Conservation (phyloP, 805 yeast species). For the Candida wancherniae region DNA sequence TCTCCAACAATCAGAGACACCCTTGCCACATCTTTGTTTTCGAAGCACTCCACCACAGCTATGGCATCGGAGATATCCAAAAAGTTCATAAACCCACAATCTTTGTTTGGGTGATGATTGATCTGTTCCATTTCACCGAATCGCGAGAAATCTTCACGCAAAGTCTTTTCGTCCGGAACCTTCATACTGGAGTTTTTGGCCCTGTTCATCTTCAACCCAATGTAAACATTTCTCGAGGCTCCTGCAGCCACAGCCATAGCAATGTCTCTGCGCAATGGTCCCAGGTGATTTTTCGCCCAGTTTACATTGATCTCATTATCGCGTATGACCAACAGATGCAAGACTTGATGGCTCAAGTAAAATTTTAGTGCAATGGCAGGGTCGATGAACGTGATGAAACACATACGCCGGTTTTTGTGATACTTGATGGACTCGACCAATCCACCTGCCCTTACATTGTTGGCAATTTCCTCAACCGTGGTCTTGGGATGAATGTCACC, state of each 20-base stretch:
- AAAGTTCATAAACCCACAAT: constrained; percentile 74
- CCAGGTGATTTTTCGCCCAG: constrained; percentile 67
- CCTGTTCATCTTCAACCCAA: constrained; percentile 45
- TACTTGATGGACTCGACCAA: constrained; percentile 54
- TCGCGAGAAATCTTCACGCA: constrained; percentile 54
- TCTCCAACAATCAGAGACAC: constrained; percentile 37
- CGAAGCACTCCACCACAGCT: constrained; percentile 56
- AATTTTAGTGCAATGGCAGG: constrained; percentile 63
- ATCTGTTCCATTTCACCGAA: constrained; percentile 77
- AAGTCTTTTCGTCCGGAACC: constrained; percentile 40
- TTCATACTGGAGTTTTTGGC: constrained; percentile 11
- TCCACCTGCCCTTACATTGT: constrained; percentile 73
- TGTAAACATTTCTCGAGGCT: constrained; percentile 73
- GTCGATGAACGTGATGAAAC: constrained; percentile 68
- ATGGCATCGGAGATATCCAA: constrained; percentile 61
- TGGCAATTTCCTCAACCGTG: constrained; percentile 68
- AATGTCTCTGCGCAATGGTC: constrained; percentile 53
- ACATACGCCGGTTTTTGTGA: constrained; percentile 49
- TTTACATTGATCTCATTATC: constrained; percentile 60
- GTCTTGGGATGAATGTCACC: constrained; percentile 64
- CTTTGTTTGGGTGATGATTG: constrained; percentile 61
- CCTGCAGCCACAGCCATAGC: constrained; percentile 64
- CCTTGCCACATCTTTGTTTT: constrained; percentile 24
- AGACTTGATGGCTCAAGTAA: constrained; percentile 50
- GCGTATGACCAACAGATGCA: constrained; percentile 57